A percentile compares a stretch with the other conserved stretches of the same genome.
phyloP scores from a whole-genome alignment of 257 asterid species.

The Cynanchum wilfordii region DNA sequence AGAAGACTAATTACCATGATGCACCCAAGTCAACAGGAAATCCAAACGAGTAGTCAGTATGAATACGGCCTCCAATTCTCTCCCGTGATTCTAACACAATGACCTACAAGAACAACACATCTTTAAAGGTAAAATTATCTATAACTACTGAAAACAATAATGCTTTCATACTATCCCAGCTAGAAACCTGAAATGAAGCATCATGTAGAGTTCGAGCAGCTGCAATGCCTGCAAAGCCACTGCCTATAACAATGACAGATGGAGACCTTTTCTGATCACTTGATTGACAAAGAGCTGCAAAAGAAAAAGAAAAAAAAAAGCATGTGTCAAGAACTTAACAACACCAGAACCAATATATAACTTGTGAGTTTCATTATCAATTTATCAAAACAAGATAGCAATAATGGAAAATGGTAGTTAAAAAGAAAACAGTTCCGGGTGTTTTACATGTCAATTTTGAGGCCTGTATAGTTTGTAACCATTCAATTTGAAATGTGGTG shows the following conservation, averaged over 20 bases:
- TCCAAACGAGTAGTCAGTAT: slow-evolving; percentile 89
- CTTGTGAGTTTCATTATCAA: not conserved
- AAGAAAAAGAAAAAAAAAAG: slow-evolving; percentile 4
- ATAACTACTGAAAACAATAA: not conserved
- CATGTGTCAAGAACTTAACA: not conserved
- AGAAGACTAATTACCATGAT: slow-evolving; percentile 55
- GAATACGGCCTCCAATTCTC: slow-evolving; percentile 97
- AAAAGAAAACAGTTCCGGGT: not conserved
- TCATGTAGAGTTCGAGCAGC: slow-evolving; percentile 91
- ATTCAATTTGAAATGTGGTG: no score
- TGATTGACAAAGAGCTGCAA: slow-evolving; percentile 54
- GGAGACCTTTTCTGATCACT: slow-evolving; percentile 55
- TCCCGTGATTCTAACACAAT: slow-evolving; percentile 85
- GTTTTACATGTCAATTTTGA: not conserved
- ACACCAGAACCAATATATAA: not conserved
- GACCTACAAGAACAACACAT: slow-evolving; percentile 46
- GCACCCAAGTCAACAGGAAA: slow-evolving; percentile 99
- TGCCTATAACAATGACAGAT: slow-evolving; percentile 86
- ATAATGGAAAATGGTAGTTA: not conserved
- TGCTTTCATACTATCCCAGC: not conserved
- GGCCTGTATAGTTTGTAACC: no score
- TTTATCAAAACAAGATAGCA: not conserved
- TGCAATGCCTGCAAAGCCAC: slow-evolving; percentile 86
- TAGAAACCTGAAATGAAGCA: slow-evolving; percentile 72
- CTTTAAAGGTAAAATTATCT: not conserved